Base-by-base conservation (phyloP, 2,329 filamentous ascomycete genomes). In the Penicillium sp. region DNA sequence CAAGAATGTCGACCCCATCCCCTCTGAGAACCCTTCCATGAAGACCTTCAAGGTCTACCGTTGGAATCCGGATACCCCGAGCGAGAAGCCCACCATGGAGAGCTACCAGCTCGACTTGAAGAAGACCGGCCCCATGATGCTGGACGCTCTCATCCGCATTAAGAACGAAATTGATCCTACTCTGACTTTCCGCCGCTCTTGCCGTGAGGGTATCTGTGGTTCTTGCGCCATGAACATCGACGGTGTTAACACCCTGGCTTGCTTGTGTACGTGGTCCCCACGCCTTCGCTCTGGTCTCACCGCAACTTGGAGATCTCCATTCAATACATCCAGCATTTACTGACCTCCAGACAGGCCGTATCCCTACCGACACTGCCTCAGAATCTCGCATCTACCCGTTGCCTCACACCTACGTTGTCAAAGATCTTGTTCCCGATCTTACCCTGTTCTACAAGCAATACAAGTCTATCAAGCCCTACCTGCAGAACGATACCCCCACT, bases 371-470 rank as follows among this genome's bases (percentile, higher is more conserved):
- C 69, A 87, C 87, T 59, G 79, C 80, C 67, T 84, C 89, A 72
- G 91, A 97, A 70, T 86, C 90, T 72, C 93, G 96, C 82, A 93
- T 99, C 78, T 99, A 99, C 83, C 95, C 95, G 60, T 85, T 99
- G 67, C 95, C 95, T 70, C 95, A 99, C 82, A 97, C 93, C 78
- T 99, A 97, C 80, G 91, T 99, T 68, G 93, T 99, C 81, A 99
- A 98, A 87, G 95, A 99, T 77, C 87, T 99, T 62, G 95, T 99
- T 33, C 93, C 95, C 58, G 95, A 99, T 76, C 83, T 99, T 81
- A 99, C 95, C 62, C 90, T 95, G 73, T 98, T 99, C 83, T 99
- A 99, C 87, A 98, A 98, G 86, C 95, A 99, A 84, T 99, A 99
- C 87, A 96, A 97, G 81, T 97, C 93, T 16, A 97, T 99, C 81